phyloP scores from a whole-genome alignment of 23 red algal genomes.

The Gracilaria gracilis region DNA sequence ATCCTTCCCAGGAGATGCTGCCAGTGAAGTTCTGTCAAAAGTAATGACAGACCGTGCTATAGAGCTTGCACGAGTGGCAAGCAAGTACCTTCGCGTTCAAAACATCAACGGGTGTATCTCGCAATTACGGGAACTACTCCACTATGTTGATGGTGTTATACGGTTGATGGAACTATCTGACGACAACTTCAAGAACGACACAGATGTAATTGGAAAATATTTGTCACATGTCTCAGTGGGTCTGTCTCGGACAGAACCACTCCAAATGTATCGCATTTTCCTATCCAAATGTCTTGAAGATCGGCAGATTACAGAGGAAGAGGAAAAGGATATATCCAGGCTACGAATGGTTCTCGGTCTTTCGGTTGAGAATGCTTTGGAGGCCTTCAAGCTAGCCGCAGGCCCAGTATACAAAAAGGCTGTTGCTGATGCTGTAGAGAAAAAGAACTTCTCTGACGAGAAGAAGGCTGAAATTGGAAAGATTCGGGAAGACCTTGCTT shows the following conservation, averaged over 20 bases:
- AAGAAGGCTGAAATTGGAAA: conserved; percentile 59
- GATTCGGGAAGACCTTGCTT: conserved; percentile 68
- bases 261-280: conserved; percentile 90
- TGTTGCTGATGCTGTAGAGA: conserved; percentile 36
- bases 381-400: conserved; percentile 79
- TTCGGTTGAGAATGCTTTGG: conserved; percentile 72
- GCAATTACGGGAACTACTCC: conserved; percentile 62
- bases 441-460: conserved; percentile 44
- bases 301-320: conserved; percentile 54
- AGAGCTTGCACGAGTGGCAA: conserved; percentile 40
- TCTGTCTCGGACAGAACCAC: conserved; percentile 72
- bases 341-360: conserved; percentile 77
- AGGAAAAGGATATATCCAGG: conserved; percentile 62
- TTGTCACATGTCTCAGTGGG: conserved; percentile 43
- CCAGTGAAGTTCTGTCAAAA: conserved; percentile 42
- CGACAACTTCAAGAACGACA: conserved; percentile 40
- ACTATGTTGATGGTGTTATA: conserved; percentile 55
- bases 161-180: conserved; percentile 45
- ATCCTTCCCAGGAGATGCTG: conserved; percentile 53
- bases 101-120: conserved; percentile 65
- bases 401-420: conserved; percentile 91
- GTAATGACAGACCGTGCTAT: conserved; percentile 37
- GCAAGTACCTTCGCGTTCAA: conserved; percentile 84
- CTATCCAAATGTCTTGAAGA: conserved; percentile 87
- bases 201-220: conserved; percentile 52